Percentiles rank a stretch among this genome's conserved stretches.
Evolutionary conservation across 345 rosid genomes (phyloP).

Genomic region (Brassica rapa): DNA sequence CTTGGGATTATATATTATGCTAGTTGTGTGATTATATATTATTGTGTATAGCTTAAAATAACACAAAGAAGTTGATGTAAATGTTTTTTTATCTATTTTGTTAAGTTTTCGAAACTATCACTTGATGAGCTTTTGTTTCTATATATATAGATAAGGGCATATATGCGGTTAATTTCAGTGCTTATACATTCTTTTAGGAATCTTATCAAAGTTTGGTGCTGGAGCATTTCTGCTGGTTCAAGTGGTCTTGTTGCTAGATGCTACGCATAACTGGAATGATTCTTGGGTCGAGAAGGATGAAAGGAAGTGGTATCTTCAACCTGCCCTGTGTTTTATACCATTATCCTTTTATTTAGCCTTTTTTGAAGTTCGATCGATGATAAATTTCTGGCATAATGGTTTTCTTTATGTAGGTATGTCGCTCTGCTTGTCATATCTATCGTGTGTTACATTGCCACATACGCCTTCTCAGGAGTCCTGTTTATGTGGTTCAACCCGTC

Average conservation of each 20-base stretch:
- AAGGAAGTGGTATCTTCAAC: conserved; percentile 64
- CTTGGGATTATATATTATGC: background rate
- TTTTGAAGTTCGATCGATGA: background rate
- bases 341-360: background rate
- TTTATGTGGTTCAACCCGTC: conserved; percentile 99
- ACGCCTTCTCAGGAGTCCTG: conserved; percentile 71
- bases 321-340: background rate
- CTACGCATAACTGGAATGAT: conserved; percentile 91
- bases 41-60: background rate
- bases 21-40: background rate
- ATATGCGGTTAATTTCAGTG: background rate
- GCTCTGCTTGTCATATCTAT: conserved; percentile 81
- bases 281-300: conserved; percentile 99
- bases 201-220: conserved; percentile 86
- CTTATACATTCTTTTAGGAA: conserved; percentile 53
- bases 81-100: background rate
- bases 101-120: background rate
- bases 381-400: background rate
- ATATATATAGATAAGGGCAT: background rate
- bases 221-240: conserved; percentile 95
- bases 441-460: conserved; percentile 82
- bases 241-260: conserved; percentile 81
- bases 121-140: background rate
- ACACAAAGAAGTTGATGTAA: background rate
- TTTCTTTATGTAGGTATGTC: conserved; percentile 14